phyloP scores from a whole-genome alignment of 192 early-diverging fungal genomes.

The Chytriomyces sp. region DNA sequence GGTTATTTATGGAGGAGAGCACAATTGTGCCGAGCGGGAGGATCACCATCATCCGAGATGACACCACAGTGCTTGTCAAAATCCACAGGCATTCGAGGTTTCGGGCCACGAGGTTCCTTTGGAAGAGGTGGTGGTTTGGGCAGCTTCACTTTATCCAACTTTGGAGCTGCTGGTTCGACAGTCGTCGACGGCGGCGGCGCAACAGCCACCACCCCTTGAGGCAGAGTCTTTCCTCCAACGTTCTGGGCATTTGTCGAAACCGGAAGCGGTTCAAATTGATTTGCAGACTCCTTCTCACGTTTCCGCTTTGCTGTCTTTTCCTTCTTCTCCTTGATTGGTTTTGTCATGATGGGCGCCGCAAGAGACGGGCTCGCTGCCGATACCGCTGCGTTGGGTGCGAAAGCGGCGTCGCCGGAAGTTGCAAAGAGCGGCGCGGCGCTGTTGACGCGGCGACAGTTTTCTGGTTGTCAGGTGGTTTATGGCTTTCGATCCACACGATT shows the following conservation, averaged over 20 bases:
- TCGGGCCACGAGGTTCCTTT: neutral
- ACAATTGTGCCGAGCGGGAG: neutral
- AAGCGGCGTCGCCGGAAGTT: neutral
- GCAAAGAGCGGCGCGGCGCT: slow-evolving; percentile 10
- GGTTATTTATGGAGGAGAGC: neutral
- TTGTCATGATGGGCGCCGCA: neutral
- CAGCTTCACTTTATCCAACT: slow-evolving; percentile 61
- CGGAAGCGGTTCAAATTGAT: no score
- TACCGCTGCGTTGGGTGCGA: neutral
- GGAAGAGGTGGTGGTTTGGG: neutral
- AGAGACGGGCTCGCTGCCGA: neutral
- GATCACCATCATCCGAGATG: neutral
- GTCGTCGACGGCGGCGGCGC: slow-evolving; percentile 63
- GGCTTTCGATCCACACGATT: neutral
- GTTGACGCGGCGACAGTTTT: slow-evolving; percentile 33
- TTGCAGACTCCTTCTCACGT: neutral
- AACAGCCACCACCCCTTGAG: slow-evolving; percentile 13
- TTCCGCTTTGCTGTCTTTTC: slow-evolving; percentile 42
- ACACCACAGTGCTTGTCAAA: slow-evolving; percentile 94
- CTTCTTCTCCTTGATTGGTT: slow-evolving; percentile 2
- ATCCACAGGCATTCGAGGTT: slow-evolving; percentile 66
- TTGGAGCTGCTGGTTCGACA: slow-evolving; percentile 53
- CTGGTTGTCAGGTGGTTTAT: slow-evolving; percentile 11
- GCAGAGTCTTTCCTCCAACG: no score
- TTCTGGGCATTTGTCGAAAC: no score